Evolutionary conservation across 805 yeast genomes (phyloP).

Genomic region (Candida arabinofermentans): DNA sequence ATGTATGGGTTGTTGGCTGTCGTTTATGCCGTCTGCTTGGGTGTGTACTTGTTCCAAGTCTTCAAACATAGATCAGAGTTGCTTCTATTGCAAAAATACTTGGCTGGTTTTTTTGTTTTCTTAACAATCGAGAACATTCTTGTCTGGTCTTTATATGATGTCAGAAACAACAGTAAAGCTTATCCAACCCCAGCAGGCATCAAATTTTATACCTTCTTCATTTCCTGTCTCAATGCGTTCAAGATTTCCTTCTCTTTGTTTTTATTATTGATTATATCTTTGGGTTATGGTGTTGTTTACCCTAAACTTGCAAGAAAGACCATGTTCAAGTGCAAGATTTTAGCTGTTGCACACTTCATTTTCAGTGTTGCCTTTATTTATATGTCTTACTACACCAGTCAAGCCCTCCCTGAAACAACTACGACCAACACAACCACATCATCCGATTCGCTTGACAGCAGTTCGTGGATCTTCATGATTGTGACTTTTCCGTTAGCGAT

Average conservation of each 20-base stretch:
- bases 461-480: constrained; percentile 43
- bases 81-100: constrained; percentile 84
- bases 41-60: constrained; percentile 81
- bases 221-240: constrained; percentile 74
- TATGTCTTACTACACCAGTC: constrained; percentile 37
- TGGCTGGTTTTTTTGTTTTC: constrained; percentile 79
- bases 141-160: constrained; percentile 88
- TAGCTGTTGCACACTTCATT: constrained; percentile 54
- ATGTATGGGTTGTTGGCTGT: constrained; percentile 83
- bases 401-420: constrained; percentile 29
- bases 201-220: constrained; percentile 69
- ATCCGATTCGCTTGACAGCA: constrained; percentile 44
- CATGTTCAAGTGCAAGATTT: constrained; percentile 67
- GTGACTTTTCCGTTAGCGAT: constrained; percentile 69
- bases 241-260: constrained; percentile 87
- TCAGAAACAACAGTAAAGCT: constrained; percentile 53
- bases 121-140: constrained; percentile 80
- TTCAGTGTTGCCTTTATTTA: constrained; percentile 49
- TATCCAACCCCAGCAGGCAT: constrained; percentile 40
- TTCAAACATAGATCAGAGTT: constrained; percentile 83
- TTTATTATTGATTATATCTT: constrained; percentile 73
- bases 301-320: constrained; percentile 72
- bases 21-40: constrained; percentile 74
- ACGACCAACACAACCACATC: constrained; percentile 38
- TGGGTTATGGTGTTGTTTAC: constrained; percentile 93